phyloP scores from a whole-genome alignment of 192 early-diverging fungal genomes.

The Lobulomyces angularis region DNA sequence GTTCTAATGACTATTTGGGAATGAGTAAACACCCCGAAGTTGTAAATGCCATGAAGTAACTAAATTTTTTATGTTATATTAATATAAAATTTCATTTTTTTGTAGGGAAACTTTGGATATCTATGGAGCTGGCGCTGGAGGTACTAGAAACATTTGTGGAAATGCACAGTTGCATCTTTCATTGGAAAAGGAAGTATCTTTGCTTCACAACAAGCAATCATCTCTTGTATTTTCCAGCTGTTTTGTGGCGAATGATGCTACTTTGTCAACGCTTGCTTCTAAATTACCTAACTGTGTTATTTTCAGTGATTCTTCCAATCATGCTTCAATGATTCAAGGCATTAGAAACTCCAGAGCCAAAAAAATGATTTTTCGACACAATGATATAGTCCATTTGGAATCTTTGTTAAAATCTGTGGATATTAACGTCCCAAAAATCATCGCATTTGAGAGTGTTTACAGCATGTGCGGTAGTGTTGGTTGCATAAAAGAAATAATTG shows the following conservation, averaged over 20 bases:
- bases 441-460: slow-evolving; percentile 95
- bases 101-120: slow-evolving; percentile 67
- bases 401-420: slow-evolving; percentile 64
- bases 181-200: slow-evolving; percentile 82
- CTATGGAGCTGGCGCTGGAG: slow-evolving; percentile 97
- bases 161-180: slow-evolving; percentile 90
- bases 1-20: slow-evolving; percentile 96
- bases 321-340: slow-evolving; percentile 99
- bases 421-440: slow-evolving; percentile 75
- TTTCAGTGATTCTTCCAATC: slow-evolving; percentile 88
- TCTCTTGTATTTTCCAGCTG: slow-evolving; percentile 94
- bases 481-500: slow-evolving; percentile 78
- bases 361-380: slow-evolving; percentile 88
- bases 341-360: slow-evolving; percentile 78
- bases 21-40: slow-evolving; percentile 85
- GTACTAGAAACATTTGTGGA: slow-evolving; percentile 98
- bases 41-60: slow-evolving; percentile 79
- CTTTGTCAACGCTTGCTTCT: slow-evolving; percentile 74
- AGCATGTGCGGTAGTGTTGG: slow-evolving; percentile 94
- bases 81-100: too few species aligned
- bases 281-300: slow-evolving; percentile 87
- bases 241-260: slow-evolving; percentile 96
- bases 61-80: too few species aligned
- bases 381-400: slow-evolving; percentile 83
- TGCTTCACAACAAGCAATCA: slow-evolving; percentile 79